These are phyloP conservation scores for Tricholoma furcatifolium DNA, from an alignment of 768 basidiomycete genomes.

Conservation along the genomic window DNA sequence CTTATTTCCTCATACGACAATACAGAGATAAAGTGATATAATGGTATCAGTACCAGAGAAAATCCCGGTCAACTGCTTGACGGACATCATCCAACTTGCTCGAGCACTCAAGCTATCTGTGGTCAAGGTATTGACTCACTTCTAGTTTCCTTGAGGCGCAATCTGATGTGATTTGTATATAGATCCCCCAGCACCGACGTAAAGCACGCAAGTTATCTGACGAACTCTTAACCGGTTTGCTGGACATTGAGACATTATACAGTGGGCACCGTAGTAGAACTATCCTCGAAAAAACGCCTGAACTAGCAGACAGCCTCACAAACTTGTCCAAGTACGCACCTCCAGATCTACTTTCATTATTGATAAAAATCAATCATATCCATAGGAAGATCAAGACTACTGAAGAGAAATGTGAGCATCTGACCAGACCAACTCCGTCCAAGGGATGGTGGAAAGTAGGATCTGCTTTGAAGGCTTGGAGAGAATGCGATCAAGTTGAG, in stretches of 20 bases:
- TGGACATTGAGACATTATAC: slow-evolving; percentile 11
- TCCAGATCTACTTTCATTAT: neutral
- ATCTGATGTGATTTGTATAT: neutral
- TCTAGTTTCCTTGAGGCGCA: neutral
- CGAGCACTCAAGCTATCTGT: slow-evolving; percentile 12
- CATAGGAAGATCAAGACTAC: neutral
- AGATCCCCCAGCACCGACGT: slow-evolving; percentile 12
- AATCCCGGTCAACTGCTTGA: slow-evolving; percentile 3
- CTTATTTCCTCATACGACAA: too few species aligned
- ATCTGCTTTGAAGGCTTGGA: slow-evolving; percentile 8
- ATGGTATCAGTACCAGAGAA: too few species aligned
- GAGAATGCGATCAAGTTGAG: slow-evolving; percentile 6
- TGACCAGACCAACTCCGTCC: neutral
- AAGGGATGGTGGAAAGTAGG: slow-evolving; percentile 9
- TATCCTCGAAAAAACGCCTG: slow-evolving; percentile 4
- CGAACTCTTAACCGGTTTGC: slow-evolving; percentile 7
- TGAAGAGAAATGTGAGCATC: slow-evolving; percentile 1
- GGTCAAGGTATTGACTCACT: slow-evolving; percentile 10
- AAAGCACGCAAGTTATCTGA: slow-evolving; percentile 8
- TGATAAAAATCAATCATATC: neutral
- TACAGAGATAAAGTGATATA: too few species aligned
- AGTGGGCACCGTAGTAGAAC: neutral
- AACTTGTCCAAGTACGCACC: neutral
- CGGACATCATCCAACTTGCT: slow-evolving; percentile 4
- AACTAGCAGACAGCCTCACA: slow-evolving; percentile 6